Base-by-base conservation (phyloP, 2,329 filamentous ascomycete genomes). In the Fusarium sarcochroum region DNA sequence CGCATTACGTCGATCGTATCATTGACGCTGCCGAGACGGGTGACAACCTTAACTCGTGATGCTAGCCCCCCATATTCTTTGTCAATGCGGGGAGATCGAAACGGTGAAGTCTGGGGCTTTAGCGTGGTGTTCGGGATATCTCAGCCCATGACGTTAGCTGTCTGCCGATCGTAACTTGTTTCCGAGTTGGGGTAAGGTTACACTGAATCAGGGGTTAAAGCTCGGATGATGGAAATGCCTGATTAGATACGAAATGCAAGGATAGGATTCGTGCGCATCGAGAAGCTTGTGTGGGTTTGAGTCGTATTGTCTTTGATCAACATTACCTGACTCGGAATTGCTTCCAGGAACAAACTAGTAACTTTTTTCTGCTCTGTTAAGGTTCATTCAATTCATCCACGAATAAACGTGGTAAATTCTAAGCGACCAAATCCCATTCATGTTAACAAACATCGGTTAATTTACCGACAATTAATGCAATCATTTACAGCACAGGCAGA, bases 251-350 rank as follows among this genome's bases (percentile, higher is more conserved):
- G n/a, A 48, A 50, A 35, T 44, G 44, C 27, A 17, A 14, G 13
- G 18, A 34, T 30, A 25, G 46, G 44, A 69, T 69, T 69, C 66
- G 66, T 58, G 66, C 66, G 66, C 66, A 58, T 69, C 11, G 35
- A 7, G 17, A 4, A 58, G 34, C 35, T 51, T 41, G 14, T 55
- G 61, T 64, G 59, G 61, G 42, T 23, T 63, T 15, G 18, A 13
- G 60, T 63, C 7, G 60, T 27, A 63, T 63, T 64, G 13, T 35
- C 17, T 11, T 20, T 15, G 21, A 62, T 54, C 41, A n/a, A 42
- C 59, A 56, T 30, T 63, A 41, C 47, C 18, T 48, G 20, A 44
- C 48, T 63, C 59, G 59, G 37, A 32, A 52, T 37, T 21, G 37
- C 40, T 47, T 35, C n/a, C 59, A 42, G 27, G 25, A 63, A 47